Base-by-base conservation (phyloP, 2,329 filamentous ascomycete genomes). In the Apiospora rasikravindrae region DNA sequence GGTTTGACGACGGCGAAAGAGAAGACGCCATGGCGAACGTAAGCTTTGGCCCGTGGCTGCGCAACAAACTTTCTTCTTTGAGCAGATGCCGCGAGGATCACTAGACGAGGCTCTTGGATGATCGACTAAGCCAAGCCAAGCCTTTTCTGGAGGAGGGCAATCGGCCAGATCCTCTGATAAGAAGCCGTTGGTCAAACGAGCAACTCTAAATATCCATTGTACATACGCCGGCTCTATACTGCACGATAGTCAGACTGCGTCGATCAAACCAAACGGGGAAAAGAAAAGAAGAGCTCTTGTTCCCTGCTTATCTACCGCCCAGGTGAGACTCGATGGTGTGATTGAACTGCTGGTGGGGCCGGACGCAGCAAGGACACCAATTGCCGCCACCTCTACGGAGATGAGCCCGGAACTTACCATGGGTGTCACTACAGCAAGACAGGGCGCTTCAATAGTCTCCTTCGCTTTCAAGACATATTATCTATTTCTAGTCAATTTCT, bases 311-410 rank as follows among this genome's bases (percentile, higher is more conserved):
- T 29, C 53, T 61, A 61, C 37, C 53, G 26, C 19, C 53, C 26
- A 61, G 53, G 19, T 64, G 57, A 64, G 57, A 40, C 57, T 64
- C 57, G 57, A 64, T 64, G 57, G 57, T 64, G 57, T 40, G 57
- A 64, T 64, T 64, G 29, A 16, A 6, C 29, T 11, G 53, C 22
- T 64, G n/a, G 57, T 64, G 57, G 57, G 57, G 57, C 57, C 22
- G 33, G 19, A 1, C 16, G 40, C 22, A 40, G 33, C 22, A 24
- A 14, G 33, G 33, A 61, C 33, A 33, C 53, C 53, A 61, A 61
- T 61, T 26, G 49, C 53, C 53, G 53, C 53, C 2, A 29, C 53
- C 16, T 33, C 16, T 22, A 33, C 51, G 26, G 29, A 64, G 29
- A 19, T 40, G 19, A n/a, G 33, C 10, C 57, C 53, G 53, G 53